Percentiles rank a stretch among this genome's conserved stretches.
These are phyloP conservation scores for Escallonia herrerae DNA, from an alignment of 129 eudicot genomes.

Conservation along the genomic window DNA sequence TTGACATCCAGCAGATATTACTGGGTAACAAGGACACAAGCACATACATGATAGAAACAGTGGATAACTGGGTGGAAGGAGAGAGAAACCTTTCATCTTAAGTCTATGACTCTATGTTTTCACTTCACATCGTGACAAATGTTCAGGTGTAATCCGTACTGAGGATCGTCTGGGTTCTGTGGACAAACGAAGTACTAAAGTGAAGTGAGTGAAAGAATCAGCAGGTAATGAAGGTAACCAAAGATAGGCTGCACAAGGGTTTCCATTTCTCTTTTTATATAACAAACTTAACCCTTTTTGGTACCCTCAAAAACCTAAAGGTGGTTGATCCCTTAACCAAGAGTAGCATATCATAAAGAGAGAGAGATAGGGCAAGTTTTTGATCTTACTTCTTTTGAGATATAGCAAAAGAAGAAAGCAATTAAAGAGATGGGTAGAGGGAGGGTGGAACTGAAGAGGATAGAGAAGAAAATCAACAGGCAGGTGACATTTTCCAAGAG, in stretches of 20 bases:
- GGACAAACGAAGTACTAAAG: not conserved
- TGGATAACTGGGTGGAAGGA: not conserved
- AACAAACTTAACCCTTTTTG: conserved; percentile 26
- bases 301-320: conserved; percentile 34
- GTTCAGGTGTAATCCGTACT: not conserved
- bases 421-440: conserved; percentile 57
- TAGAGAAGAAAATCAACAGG: conserved; percentile 64
- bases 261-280: conserved; percentile 37
- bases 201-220: not conserved
- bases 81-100: no score
- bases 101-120: no score
- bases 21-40: not conserved
- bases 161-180: not conserved
- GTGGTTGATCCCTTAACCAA: conserved; percentile 39
- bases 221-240: conserved; percentile 34
- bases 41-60: not conserved
- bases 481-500: conserved; percentile 68
- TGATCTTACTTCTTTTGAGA: no score
- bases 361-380: conserved; percentile 2
- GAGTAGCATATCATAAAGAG: conserved; percentile 21
- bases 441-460: conserved; percentile 61
- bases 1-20: not conserved
- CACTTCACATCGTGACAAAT: not conserved
- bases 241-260: conserved; percentile 45
- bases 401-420: not conserved